These are phyloP conservation scores for Aegilops bicornis DNA, from an alignment of 176 grass and related monocot species.

Conservation along the genomic window DNA sequence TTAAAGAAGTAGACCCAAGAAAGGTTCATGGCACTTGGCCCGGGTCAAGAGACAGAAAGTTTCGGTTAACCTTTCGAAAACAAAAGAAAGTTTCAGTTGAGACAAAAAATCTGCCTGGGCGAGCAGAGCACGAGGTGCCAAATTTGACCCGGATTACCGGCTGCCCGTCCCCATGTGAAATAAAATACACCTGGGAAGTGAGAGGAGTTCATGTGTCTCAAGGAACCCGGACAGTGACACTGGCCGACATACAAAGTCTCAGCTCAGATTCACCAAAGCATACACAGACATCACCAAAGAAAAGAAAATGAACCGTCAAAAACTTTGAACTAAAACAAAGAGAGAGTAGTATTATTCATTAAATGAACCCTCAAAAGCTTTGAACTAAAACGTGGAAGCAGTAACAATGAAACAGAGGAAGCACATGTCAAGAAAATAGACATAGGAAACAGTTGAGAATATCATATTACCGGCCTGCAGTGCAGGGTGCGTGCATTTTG, in stretches of 20 bases:
- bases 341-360: too few relatives aligned
- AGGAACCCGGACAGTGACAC: constrained; percentile 43
- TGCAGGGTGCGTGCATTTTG: not conserved
- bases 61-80: not conserved
- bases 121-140: constrained; percentile 36
- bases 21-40: constrained; percentile 39
- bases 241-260: constrained; percentile 11
- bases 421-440: too few relatives aligned
- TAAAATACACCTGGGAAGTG: constrained; percentile 31
- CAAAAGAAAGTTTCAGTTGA: not conserved
- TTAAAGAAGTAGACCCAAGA: constrained; percentile 16
- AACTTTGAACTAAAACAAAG: too few relatives aligned
- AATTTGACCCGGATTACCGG: constrained; percentile 52
- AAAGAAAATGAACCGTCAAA: constrained; percentile 1
- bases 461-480: not conserved
- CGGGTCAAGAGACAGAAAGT: constrained; percentile 23
- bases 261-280: constrained; percentile 14
- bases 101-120: constrained; percentile 24
- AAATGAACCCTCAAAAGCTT: not conserved
- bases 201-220: constrained; percentile 39
- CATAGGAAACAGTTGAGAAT: not conserved
- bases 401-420: too few relatives aligned
- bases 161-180: not conserved
- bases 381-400: too few relatives aligned
- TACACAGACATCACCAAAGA: not conserved